phyloP scores from a whole-genome alignment of 805 yeast species.

The Candida takata region DNA sequence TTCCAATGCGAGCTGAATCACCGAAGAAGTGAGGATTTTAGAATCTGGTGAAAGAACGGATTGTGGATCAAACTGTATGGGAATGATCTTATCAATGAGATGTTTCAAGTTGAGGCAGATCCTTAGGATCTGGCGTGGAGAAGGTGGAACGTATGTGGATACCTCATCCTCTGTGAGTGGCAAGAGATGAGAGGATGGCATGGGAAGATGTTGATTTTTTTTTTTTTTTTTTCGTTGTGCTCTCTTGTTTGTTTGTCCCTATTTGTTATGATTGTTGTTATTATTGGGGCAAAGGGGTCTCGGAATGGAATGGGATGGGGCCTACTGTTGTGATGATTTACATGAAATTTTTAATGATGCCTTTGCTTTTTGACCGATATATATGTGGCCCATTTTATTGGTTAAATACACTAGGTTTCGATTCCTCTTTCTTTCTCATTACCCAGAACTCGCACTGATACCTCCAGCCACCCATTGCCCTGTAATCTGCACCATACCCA shows the following conservation, averaged over 20 bases:
- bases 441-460: conserved; percentile 70
- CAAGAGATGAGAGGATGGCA: conserved; percentile 8
- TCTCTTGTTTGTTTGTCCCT: too few species aligned
- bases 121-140: conserved; percentile 59
- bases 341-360: too few species aligned
- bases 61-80: conserved; percentile 48
- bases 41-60: conserved; percentile 51
- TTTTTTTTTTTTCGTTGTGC: not conserved
- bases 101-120: conserved; percentile 68
- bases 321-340: too few species aligned
- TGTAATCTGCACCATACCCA: conserved; percentile 46
- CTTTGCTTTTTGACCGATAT: too few species aligned
- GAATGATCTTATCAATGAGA: conserved; percentile 65
- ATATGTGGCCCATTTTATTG: too few species aligned
- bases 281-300: too few species aligned
- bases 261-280: too few species aligned
- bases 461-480: conserved; percentile 44
- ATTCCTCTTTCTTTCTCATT: conserved; percentile 36
- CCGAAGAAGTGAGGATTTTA: conserved; percentile 49
- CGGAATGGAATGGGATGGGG: too few species aligned
- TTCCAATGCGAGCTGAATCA: conserved; percentile 50
- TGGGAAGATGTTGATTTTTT: too few species aligned
- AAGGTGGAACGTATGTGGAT: conserved; percentile 32
- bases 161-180: conserved; percentile 20
- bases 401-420: too few species aligned